phyloP scores from a whole-genome alignment of 2,329 filamentous ascomycete species.

The Sarocladium oryzae region DNA sequence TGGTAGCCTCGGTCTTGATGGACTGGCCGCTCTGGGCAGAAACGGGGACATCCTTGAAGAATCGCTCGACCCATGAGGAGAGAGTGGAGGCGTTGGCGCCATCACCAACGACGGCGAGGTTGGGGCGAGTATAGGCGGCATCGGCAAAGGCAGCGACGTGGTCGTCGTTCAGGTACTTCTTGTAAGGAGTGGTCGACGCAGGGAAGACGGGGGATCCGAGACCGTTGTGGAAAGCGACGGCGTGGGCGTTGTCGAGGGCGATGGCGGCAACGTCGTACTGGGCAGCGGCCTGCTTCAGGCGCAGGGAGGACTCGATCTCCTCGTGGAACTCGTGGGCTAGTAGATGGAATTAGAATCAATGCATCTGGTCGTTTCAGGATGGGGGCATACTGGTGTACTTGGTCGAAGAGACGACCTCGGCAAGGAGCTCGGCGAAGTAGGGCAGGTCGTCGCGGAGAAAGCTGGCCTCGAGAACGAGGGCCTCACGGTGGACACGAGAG shows the following conservation, averaged over 20 bases:
- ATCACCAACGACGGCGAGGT: constrained; percentile 87
- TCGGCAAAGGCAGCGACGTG: constrained; percentile 69
- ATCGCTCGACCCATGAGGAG: constrained; percentile 85
- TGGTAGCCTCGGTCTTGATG: constrained; percentile 58
- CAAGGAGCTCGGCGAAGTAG: constrained; percentile 94
- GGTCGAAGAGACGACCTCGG: constrained; percentile 82
- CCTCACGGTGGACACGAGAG: constrained; percentile 87
- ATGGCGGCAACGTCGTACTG: constrained; percentile 56
- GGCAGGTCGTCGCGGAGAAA: constrained; percentile 94
- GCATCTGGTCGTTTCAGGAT: neutral
- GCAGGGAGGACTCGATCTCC: constrained; percentile 72
- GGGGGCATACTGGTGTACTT: constrained; percentile 66
- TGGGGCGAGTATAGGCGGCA: constrained; percentile 78
- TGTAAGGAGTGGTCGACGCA: constrained; percentile 62
- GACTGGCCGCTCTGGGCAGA: constrained; percentile 43
- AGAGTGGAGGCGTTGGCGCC: constrained; percentile 72
- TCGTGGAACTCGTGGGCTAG: constrained; percentile 86
- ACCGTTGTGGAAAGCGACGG: constrained; percentile 85
- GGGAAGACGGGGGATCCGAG: constrained; percentile 76
- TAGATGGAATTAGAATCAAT: constrained; percentile 13
- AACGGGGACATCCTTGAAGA: constrained; percentile 70
- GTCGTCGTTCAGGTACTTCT: constrained; percentile 74
- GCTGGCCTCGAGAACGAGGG: constrained; percentile 84
- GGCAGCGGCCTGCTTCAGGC: constrained; percentile 69
- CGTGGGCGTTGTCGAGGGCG: constrained; percentile 80